Base-by-base conservation (phyloP, 176 grass and related monocot genomes). In the Carex myosuroides region DNA sequence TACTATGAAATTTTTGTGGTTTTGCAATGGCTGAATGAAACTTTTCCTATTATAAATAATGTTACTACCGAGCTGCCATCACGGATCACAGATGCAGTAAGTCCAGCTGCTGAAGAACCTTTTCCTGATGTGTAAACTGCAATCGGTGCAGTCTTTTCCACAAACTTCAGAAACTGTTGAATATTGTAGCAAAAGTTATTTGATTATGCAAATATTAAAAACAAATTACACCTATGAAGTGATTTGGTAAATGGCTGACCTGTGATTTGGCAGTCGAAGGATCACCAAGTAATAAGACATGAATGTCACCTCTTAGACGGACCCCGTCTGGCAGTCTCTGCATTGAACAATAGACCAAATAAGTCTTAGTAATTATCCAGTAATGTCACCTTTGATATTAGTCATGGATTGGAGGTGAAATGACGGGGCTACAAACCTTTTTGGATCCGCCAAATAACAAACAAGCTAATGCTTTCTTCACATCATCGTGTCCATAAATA, bases 71-170 rank as follows among this genome's bases (percentile, higher is more conserved):
- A 92, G 85, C 91, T 99, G 83, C 85, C 79, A 67, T 99, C 96
- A 79, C 93, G 88, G 62, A 89, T 95, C 46, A 99, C 96, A 60
- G 96, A 99, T 20, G 96, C 93, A 16, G 96, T 95, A 72, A 99
- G 93, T 86, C 96, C 96, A 83, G 91, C 93, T 73, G 96, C 93
- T 22, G 96, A 99, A 79, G 96, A 99, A 88, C 96, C 96, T 86
- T 99, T 99, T 81, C 96, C 96, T 87, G 96, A 99, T 78, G 96
- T 99, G 86, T 99, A 99, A 66, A 99, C 96, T 32, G 96, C 93
- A 71, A 94, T 86, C 58, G 96, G 96, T 79, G 96, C 91, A 42
- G 96, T 94, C 84, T 95, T 99, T 89, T 99, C 96, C 78, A 94
- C 96, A 90, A 99, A 99, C 82, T 99, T 99, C 54, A 99, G 91